Percentiles rank a stretch among this genome's conserved stretches.
These are phyloP conservation scores for Melastoma malabathricum DNA, from an alignment of 345 rosid species.

Conservation along the genomic window DNA sequence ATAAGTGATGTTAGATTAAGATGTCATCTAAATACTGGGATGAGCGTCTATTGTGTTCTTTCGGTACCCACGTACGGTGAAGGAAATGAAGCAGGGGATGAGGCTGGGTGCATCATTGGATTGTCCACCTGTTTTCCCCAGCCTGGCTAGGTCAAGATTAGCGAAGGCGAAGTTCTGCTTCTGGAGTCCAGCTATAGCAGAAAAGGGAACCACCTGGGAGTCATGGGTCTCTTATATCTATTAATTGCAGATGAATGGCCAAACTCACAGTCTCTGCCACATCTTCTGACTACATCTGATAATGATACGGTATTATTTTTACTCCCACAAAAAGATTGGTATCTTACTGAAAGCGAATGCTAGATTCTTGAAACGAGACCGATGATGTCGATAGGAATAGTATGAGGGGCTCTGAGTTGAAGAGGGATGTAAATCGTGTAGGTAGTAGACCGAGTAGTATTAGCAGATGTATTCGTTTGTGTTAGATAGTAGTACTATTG, in stretches of 20 bases:
- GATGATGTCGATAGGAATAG: too few relatives aligned
- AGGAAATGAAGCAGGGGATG: slow-evolving; percentile 72
- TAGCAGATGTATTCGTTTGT: too few relatives aligned
- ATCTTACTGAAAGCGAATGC: too few relatives aligned
- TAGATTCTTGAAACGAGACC: too few relatives aligned
- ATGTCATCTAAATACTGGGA: slow-evolving; percentile 23
- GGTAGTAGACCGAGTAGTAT: too few relatives aligned
- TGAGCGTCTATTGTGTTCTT: slow-evolving; percentile 42
- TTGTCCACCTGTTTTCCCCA: slow-evolving; percentile 80
- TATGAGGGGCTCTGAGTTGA: too few relatives aligned
- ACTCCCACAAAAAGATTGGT: too few relatives aligned
- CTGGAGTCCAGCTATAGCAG: slow-evolving; percentile 57
- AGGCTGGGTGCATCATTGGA: slow-evolving; percentile 81
- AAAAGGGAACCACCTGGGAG: slow-evolving; percentile 45
- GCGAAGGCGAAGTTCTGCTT: slow-evolving; percentile 41
- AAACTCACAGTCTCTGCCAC: slow-evolving; percentile 1
- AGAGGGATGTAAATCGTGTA: too few relatives aligned
- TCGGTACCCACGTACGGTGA: slow-evolving; percentile 53
- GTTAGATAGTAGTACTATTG: too few relatives aligned
- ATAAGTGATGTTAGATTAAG: neutral
- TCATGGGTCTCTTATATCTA: slow-evolving; percentile 76
- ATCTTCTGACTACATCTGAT: too few relatives aligned
- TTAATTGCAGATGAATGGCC: slow-evolving; percentile 45
- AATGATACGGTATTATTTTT: too few relatives aligned
- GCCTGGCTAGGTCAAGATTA: slow-evolving; percentile 49